These are phyloP conservation scores for Draba incana DNA, from an alignment of 345 rosid species.

Conservation along the genomic window DNA sequence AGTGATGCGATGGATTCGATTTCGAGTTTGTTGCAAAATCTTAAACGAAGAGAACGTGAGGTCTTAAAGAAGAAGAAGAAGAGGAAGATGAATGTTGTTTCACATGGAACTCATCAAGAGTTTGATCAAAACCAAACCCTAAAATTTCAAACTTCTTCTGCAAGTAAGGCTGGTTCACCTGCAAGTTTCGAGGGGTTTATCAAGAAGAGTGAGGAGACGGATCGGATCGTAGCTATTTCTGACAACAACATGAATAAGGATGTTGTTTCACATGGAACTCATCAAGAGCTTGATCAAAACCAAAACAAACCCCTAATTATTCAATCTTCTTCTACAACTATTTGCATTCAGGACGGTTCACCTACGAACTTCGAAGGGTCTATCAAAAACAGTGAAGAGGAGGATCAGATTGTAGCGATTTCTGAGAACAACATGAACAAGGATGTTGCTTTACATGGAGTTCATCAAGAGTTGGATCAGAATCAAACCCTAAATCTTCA, in stretches of 20 bases:
- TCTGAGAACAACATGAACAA: no score
- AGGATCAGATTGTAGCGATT: no score
- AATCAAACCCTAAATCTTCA: conserved; percentile 7
- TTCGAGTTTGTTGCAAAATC: conserved; percentile 9
- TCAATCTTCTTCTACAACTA: no score
- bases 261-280: background rate
- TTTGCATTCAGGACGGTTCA: no score
- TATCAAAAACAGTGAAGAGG: no score
- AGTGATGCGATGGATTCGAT: background rate
- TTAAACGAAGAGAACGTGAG: background rate
- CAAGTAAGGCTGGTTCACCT: background rate
- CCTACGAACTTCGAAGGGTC: no score
- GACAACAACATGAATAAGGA: background rate
- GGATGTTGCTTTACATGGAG: background rate
- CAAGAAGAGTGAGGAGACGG: background rate
- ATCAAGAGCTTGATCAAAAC: background rate
- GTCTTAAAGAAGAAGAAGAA: conserved; percentile 20
- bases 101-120: background rate
- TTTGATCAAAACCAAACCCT: conserved; percentile 4
- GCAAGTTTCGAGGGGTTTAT: background rate
- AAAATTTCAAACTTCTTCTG: background rate
- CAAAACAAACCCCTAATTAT: background rate
- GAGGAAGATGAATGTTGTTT: background rate
- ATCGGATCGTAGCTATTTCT: background rate
- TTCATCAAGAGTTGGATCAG: background rate